Base-by-base conservation (phyloP, 106 monocot genomes). In the Agapanthus africanus region DNA sequence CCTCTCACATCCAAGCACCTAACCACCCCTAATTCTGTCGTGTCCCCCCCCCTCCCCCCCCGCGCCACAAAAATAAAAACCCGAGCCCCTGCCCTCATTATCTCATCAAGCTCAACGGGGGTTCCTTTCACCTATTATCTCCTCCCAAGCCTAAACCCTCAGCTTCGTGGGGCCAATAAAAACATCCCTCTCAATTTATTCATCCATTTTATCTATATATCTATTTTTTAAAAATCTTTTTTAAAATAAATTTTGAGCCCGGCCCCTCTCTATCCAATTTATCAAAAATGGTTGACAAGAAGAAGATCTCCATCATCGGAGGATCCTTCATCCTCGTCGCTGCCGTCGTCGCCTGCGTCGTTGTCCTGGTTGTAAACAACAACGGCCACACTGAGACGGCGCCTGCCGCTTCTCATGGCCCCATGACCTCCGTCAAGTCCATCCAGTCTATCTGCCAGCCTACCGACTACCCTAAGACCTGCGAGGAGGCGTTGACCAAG, bases 381-480 rank as follows among this genome's bases (percentile, higher is more conserved):
- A 54, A 69, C 6, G 13, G 0, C 7, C 0, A 36, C 68, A 19
- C 40, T 19, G n/a, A n/a, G n/a, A 7, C 73, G 6, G n/a, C 63
- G 30, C 40, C 59, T 7, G 26, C 47, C 16, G 18, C 42, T 7
- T 15, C 65, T 21, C 13, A n/a, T 47, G 22, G n/a, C 34, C 0
- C 37, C 63, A 5, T 13, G 19, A 25, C 38, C 25, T 64, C 64
- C 64, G 7, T 39, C 19, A 85, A 78, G 54, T 66, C 81, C 32
- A 75, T 85, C 54, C 13, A 71, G 61, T 42, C 74, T 44, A 67
- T 85, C 18, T 85, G 85, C 71, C 71, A 78, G 71, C 85, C 85
- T 1, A 74, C 85, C 18, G 77, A 78, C 47, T 85, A 64, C 81
- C 59, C 33, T 39, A 26, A 41, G 15, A 36, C 37, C 16, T 85